phyloP scores from a whole-genome alignment of 2,329 filamentous ascomycete genomes.

The Colletotrichum sp. region DNA sequence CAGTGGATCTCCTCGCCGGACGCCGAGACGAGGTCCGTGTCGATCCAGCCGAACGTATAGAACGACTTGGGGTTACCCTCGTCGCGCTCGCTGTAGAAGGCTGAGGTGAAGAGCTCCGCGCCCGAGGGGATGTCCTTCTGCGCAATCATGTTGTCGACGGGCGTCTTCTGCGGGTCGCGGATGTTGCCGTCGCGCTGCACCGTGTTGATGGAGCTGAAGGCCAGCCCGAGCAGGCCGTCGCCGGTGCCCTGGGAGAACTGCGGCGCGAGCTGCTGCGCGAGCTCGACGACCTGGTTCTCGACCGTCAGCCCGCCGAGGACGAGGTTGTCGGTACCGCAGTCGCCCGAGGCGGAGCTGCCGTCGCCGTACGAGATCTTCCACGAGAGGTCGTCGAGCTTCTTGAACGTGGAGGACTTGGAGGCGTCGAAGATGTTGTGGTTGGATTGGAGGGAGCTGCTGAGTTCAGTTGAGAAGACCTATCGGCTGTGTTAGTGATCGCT shows the following conservation, averaged over 20 bases:
- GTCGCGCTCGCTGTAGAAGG: conserved; percentile 28
- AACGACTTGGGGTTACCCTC: conserved; percentile 61
- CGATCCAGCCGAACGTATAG: conserved; percentile 78
- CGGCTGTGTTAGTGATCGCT: conserved; percentile 29
- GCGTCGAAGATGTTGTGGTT: conserved; percentile 51
- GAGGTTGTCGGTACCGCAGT: conserved; percentile 71
- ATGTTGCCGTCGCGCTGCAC: conserved; percentile 56
- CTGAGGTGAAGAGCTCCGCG: conserved; percentile 39
- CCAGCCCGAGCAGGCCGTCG: conserved; percentile 74
- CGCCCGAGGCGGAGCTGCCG: conserved; percentile 64
- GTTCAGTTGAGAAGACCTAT: conserved; percentile 35
- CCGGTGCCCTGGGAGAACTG: conserved; percentile 63
- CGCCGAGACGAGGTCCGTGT: conserved; percentile 64
- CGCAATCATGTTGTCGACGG: conserved; percentile 75
- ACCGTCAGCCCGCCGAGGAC: conserved; percentile 70
- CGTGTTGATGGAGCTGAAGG: conserved; percentile 69
- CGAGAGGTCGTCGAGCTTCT: conserved; percentile 45
- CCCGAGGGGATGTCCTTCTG: conserved; percentile 75
- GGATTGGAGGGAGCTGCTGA: conserved; percentile 22
- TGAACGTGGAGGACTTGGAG: conserved; percentile 38
- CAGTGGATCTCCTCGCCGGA: conserved; percentile 62
- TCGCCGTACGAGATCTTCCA: conserved; percentile 75
- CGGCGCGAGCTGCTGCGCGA: conserved; percentile 63
- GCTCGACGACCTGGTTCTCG: conserved; percentile 66
- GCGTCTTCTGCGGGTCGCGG: conserved; percentile 63